Base-by-base conservation (phyloP, 2,329 filamentous ascomycete genomes). In the Aspergillus pseudoglaucus region DNA sequence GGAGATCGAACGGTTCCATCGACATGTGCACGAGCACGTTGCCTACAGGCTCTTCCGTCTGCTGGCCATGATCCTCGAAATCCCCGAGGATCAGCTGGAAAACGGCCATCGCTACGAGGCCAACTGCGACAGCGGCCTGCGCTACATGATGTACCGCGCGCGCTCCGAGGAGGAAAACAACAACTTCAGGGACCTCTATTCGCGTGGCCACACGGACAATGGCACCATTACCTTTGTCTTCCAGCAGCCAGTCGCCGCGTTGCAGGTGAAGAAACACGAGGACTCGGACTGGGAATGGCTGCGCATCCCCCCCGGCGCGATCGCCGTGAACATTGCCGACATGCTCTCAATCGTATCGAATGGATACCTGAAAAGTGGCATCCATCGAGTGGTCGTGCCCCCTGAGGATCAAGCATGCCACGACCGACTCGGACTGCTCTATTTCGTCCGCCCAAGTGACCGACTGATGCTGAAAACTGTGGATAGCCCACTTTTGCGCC, bases 111-210 rank as follows among this genome's bases (percentile, higher is more conserved):
- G 67, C 8, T 84, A 82, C 63, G 73, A 80, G 2, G 71, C 75
- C 15, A 73, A 76, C 37, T 74, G 75, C 17, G 79, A 82, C 52
- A 78, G 79, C 23, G 79, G 82, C 46, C 70, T 82, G 27, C 73
- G 82, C 2, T 83, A 82, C 59, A 82, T 83, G 78, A 72, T 75
- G 38, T 82, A 81, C 52, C 68, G 70, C 14, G 70, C 72, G 1
- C 75, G 78, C 30, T 71, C 69, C 0, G 60, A 65, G 0, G 72
- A 77, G 30, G 72, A 78, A 46, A 75, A 74, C 46, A 70, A 66
- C 27, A 64, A 63, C 35, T 64, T 67, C 6, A 68, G 71, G 1
- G 61, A 68, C 42, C 63, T 77, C 1, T 75, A 73, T 50, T 63
- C 70, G 0, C 66, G 65, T 0, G 77, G 78, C 0, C 79, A 82